Percentiles rank a stretch among this genome's conserved stretches.
Evolutionary conservation across 352 stramenopile genomes (phyloP).

Genomic region (Thalassiosira hispida): DNA sequence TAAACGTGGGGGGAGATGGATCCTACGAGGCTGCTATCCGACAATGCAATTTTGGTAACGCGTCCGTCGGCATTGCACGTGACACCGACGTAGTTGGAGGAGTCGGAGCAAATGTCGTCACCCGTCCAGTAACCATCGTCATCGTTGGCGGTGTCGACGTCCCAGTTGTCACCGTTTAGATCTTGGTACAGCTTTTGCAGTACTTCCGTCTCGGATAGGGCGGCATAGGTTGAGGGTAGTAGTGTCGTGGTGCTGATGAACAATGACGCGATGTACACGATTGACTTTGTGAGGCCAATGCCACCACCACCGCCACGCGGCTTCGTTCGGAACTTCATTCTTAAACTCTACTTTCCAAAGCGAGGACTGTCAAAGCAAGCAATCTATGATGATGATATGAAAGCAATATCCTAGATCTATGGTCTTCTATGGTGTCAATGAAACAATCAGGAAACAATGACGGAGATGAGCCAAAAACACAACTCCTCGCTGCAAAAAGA

Average conservation of each 20-base stretch:
- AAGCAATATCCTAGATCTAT: too few species aligned
- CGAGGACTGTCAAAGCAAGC: too few species aligned
- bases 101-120: constrained; percentile 34
- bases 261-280: constrained; percentile 25
- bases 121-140: too few species aligned
- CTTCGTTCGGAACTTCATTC: constrained; percentile 21
- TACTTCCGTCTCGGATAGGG: constrained; percentile 37
- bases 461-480: too few species aligned
- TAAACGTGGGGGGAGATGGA: constrained; percentile 72
- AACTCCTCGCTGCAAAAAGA: too few species aligned
- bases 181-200: constrained; percentile 46
- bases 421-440: too few species aligned
- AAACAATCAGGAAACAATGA: too few species aligned
- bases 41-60: constrained; percentile 69
- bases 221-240: not conserved
- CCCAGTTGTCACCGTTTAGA: constrained; percentile 57
- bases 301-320: not conserved
- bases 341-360: too few species aligned
- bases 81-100: constrained; percentile 46
- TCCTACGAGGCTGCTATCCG: constrained; percentile 66
- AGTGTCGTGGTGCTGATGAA: not conserved
- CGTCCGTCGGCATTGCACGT: constrained; percentile 60
- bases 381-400: too few species aligned
- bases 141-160: constrained; percentile 46
- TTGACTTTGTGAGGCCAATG: not conserved